Conservation (phyloP, 208 protist species). For the Leptomonas pyrrhocoris region DNA sequence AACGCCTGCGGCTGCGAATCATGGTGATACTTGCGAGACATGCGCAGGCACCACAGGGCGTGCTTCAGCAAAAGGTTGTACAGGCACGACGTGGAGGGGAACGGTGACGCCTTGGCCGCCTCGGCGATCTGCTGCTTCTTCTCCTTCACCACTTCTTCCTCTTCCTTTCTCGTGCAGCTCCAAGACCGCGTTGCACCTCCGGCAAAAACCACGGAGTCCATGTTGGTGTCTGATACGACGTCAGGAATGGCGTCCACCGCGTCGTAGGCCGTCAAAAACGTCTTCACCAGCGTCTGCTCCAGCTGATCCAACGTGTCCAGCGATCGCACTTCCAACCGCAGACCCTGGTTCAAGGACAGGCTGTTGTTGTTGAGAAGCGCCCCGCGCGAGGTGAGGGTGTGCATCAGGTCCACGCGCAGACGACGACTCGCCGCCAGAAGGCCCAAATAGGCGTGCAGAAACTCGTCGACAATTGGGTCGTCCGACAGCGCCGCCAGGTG, state of each 20-base stretch:
- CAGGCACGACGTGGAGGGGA: slow-evolving; percentile 24
- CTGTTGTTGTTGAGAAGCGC: neutral
- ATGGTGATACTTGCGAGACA: neutral
- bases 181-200: neutral
- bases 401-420: slow-evolving; percentile 9
- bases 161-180: neutral
- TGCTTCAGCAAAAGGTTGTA: slow-evolving; percentile 41
- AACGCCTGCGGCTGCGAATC: neutral
- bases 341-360: neutral
- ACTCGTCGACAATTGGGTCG: slow-evolving; percentile 50
- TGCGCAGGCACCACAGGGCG: slow-evolving; percentile 27
- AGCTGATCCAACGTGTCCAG: slow-evolving; percentile 42
- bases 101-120: neutral
- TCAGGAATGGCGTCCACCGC: neutral
- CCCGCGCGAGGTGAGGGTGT: neutral
- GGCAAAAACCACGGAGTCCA: neutral
- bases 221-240: neutral
- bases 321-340: slow-evolving; percentile 11
- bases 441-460: slow-evolving; percentile 62
- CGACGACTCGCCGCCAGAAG: slow-evolving; percentile 45
- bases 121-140: neutral
- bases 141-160: neutral
- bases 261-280: slow-evolving; percentile 32
- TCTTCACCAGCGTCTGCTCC: slow-evolving; percentile 39
- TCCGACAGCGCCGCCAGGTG: slow-evolving; percentile 33